Evolutionary conservation across 257 asterid species (phyloP).

Genomic region (Przewalskia tangutica): DNA sequence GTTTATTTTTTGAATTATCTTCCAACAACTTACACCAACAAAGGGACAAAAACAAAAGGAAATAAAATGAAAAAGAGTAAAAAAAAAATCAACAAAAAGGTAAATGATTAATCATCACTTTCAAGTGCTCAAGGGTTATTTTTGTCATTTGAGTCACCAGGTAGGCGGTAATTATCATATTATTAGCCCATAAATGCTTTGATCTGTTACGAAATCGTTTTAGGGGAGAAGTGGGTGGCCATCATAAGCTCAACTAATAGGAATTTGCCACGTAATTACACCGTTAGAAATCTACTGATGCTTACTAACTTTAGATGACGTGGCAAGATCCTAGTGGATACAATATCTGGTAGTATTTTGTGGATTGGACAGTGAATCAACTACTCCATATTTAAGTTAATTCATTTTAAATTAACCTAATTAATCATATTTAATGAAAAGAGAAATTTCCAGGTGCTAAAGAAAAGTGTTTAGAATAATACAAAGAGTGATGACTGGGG

Average conservation of each 20-base stretch:
- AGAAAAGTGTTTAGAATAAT: background rate
- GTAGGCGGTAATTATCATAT: background rate
- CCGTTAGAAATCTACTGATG: background rate
- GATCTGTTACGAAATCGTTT: background rate
- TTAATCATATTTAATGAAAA: background rate
- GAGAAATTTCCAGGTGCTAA: constrained; percentile 28
- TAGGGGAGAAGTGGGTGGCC: background rate
- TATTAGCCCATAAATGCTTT: background rate
- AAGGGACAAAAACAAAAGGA: background rate
- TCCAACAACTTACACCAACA: background rate
- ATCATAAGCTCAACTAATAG: background rate
- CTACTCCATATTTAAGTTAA: background rate
- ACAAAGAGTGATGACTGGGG: constrained; percentile 8
- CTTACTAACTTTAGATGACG: background rate
- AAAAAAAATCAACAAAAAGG: background rate
- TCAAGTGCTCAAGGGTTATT: background rate
- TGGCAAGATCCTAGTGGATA: background rate
- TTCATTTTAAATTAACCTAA: background rate
- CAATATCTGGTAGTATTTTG: background rate
- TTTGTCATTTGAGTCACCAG: background rate
- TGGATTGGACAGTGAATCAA: background rate
- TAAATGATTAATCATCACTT: background rate
- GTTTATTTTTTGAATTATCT: background rate
- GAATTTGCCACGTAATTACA: background rate
- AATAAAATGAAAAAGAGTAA: background rate